These are phyloP conservation scores for Monosporozyma aquatica DNA, from an alignment of 805 yeast species.

Conservation along the genomic window DNA sequence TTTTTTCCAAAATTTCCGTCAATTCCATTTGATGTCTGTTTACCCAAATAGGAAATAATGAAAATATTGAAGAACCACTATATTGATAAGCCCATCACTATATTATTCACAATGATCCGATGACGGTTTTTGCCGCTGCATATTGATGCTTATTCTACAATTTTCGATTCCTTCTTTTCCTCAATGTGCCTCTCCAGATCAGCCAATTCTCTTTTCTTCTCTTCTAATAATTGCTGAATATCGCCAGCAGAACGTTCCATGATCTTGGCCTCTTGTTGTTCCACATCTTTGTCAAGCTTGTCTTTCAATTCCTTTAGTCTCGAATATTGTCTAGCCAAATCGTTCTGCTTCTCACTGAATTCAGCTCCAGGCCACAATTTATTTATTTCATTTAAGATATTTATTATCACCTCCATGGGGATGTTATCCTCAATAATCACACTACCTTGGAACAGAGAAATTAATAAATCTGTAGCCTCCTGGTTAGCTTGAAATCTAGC, in stretches of 20 bases:
- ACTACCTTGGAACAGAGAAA: slow-evolving; percentile 35
- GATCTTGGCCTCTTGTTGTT: slow-evolving; percentile 22
- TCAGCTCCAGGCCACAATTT: slow-evolving; percentile 30
- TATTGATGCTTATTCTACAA: slow-evolving; percentile 1
- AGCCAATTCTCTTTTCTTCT: slow-evolving; percentile 40
- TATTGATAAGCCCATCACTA: too few species aligned
- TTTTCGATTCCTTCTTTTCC: neutral
- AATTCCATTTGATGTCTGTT: slow-evolving; percentile 1
- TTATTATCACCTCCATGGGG: slow-evolving; percentile 19
- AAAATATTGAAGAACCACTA: neutral
- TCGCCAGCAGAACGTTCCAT: slow-evolving; percentile 18
- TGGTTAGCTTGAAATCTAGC: slow-evolving; percentile 27
- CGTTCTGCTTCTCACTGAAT: slow-evolving; percentile 37
- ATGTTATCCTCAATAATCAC: slow-evolving; percentile 30
- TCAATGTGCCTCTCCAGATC: slow-evolving; percentile 34
- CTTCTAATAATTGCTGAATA: slow-evolving; percentile 34
- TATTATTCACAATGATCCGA: too few species aligned
- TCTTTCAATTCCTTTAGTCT: slow-evolving; percentile 33
- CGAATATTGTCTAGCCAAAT: slow-evolving; percentile 36
- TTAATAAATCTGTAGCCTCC: slow-evolving; percentile 32
- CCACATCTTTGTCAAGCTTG: slow-evolving; percentile 19
- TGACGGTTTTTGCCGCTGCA: too few species aligned
- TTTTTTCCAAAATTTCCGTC: neutral
- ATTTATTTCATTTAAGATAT: slow-evolving; percentile 29
- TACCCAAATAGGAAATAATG: neutral